These are phyloP conservation scores for Trifolium subterraneum DNA, from an alignment of 306 rosid species.

Conservation along the genomic window DNA sequence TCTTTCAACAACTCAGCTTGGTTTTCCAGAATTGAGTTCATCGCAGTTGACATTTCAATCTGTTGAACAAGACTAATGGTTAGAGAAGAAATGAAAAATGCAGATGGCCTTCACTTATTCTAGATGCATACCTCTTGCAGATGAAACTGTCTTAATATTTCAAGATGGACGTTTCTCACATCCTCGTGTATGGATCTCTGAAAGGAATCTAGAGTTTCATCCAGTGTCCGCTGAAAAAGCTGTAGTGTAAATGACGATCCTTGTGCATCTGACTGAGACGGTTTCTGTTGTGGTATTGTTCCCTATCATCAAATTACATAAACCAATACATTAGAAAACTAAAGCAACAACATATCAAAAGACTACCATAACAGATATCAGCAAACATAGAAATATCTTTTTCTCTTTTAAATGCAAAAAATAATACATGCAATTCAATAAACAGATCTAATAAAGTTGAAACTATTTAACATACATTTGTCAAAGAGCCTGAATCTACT, in stretches of 20 bases:
- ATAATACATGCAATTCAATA: constrained; percentile 33
- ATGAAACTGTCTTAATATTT: constrained; percentile 90
- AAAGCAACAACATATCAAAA: constrained; percentile 17
- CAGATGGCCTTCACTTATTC: constrained; percentile 12
- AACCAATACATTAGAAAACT: constrained; percentile 37
- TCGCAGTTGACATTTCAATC: constrained; percentile 69
- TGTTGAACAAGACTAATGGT: constrained; percentile 45
- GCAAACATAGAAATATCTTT: constrained; percentile 1
- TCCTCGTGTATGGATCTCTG: constrained; percentile 92
- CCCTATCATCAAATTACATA: constrained; percentile 61
- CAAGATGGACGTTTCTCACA: constrained; percentile 95
- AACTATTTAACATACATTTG: constrained; percentile 64
- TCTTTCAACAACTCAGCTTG: constrained; percentile 91
- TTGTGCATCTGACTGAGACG: constrained; percentile 72
- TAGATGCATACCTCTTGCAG: constrained; percentile 84
- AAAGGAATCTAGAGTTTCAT: constrained; percentile 83
- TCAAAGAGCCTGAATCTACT: constrained; percentile 58
- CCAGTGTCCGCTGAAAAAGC: constrained; percentile 90
- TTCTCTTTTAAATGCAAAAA: constrained; percentile 26
- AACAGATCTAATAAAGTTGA: constrained; percentile 34
- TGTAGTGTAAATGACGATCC: constrained; percentile 89
- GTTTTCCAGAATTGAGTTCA: constrained; percentile 75
- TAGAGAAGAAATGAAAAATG: constrained; percentile 33
- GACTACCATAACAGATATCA: constrained; percentile 3
- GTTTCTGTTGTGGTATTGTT: constrained; percentile 59